Percentiles rank a stretch among this genome's conserved stretches.
Conservation (phyloP, 805 yeast species). For the Monosporozyma unispora region DNA sequence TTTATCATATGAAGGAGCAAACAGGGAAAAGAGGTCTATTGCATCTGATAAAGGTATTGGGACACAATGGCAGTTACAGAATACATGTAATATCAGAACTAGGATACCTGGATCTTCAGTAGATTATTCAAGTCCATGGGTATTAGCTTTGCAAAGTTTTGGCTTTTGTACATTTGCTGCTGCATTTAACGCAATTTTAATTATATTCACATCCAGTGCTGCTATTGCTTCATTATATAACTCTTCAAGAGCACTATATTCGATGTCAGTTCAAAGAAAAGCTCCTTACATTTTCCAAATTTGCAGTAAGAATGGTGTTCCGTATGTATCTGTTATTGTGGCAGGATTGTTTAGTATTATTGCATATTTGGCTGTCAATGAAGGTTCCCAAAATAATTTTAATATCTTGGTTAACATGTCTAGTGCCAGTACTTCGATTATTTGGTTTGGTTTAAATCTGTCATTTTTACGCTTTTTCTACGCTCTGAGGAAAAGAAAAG, state of each 20-base stretch:
- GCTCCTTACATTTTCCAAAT: constrained; percentile 53
- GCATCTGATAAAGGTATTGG: constrained; percentile 12
- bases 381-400: constrained; percentile 52
- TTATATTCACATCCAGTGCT: constrained; percentile 48
- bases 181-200: constrained; percentile 43
- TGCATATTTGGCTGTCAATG: constrained; percentile 51
- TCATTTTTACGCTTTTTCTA: constrained; percentile 56
- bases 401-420: constrained; percentile 58
- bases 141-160: constrained; percentile 45
- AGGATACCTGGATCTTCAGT: constrained; percentile 37
- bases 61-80: constrained; percentile 50
- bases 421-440: constrained; percentile 66
- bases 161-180: constrained; percentile 43
- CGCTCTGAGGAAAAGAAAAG: constrained; percentile 53
- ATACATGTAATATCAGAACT: constrained; percentile 61
- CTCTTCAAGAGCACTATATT: constrained; percentile 51
- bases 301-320: constrained; percentile 62
- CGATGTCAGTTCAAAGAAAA: constrained; percentile 44
- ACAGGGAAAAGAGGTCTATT: constrained; percentile 7
- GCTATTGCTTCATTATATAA: constrained; percentile 51
- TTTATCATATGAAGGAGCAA: constrained; percentile 38
- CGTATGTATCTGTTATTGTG: constrained; percentile 58
- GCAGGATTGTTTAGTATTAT: constrained; percentile 53
- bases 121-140: constrained; percentile 49
- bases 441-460: constrained; percentile 68